Base-by-base conservation (phyloP, 2,329 filamentous ascomycete genomes). In the Didymella segeticola region DNA sequence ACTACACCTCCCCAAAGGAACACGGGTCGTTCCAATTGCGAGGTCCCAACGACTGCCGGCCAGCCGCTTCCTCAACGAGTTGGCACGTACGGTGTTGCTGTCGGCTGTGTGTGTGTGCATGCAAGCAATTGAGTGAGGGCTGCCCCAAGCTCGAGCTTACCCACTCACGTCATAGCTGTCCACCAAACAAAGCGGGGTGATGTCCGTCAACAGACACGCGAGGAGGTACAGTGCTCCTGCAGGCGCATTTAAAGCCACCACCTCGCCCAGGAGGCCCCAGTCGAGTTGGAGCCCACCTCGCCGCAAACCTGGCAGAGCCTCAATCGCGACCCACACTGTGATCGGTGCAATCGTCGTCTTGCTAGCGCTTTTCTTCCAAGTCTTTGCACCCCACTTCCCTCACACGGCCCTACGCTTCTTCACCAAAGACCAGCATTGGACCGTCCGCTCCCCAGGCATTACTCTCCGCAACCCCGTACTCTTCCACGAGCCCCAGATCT, bases 351-450 rank as follows among this genome's bases (percentile, higher is more conserved):
- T 69, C 47, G 60, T 74, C 41, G 58, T 76, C 19, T 36, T 74
- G 43, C 63, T 75, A 58, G 70, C 69, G 51, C 67, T 75, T 38
- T 61, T 60, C 53, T 57, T 68, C 56, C 72, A 70, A 57, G 62
- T 75, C 55, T 63, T 75, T 56, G 65, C 68, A 64, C 73, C 73
- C 62, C 71, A 68, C 60, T 67, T 74, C 51, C 64, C 67, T 57
- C 61, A 65, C 69, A 58, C 67, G 45, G 45, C 69, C 60, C 52
- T 68, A 43, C 61, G 65, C 55, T 55, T 67, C 64, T 53, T 69
- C 43, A 55, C 57, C 30, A 60, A 52, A 49, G 60, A 63, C 54
- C 61, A 66, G 51, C 45, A 49, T 49, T 54, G 51, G 51, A 41
- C 43, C 51, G 39, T 54, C 51, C 34, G 22, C 51, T 61, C 65